phyloP scores from a whole-genome alignment of 2,329 filamentous ascomycete species.

The Pleochaeta shiraiana region DNA sequence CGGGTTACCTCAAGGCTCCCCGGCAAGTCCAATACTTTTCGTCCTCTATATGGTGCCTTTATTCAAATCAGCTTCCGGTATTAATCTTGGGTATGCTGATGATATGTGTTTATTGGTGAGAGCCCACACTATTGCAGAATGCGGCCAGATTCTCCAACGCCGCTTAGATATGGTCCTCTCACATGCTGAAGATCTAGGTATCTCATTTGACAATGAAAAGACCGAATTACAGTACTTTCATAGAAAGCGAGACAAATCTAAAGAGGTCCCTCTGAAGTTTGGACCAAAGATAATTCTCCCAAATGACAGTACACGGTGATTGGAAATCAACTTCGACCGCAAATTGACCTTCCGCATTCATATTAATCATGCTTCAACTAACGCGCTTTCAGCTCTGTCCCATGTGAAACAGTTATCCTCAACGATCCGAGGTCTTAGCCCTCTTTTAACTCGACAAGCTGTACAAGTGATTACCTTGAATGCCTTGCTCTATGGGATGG shows the following conservation, averaged over 20 bases:
- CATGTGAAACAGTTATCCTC: neutral
- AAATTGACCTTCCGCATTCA: neutral
- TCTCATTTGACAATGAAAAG: neutral
- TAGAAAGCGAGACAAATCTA: neutral
- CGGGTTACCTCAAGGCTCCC: neutral
- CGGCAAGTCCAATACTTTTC: neutral
- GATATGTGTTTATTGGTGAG: neutral
- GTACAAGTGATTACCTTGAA: too few relatives aligned
- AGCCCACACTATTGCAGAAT: too few relatives aligned
- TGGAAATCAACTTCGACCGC: neutral
- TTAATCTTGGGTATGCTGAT: neutral
- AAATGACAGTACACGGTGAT: neutral
- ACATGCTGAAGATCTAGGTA: neutral
- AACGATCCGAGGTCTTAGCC: neutral
- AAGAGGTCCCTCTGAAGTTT: neutral
- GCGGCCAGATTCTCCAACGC: too few relatives aligned
- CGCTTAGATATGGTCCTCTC: too few relatives aligned
- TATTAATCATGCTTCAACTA: neutral
- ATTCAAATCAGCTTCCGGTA: too few relatives aligned
- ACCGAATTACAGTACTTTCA: neutral
- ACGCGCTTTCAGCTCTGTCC: neutral
- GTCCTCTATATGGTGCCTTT: neutral
- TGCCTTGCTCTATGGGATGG: too few relatives aligned
- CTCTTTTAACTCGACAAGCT: too few relatives aligned
- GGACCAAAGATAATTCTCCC: neutral